Conservation (phyloP, 1,139 yeast genomes). For the Diutina siamensis region DNA sequence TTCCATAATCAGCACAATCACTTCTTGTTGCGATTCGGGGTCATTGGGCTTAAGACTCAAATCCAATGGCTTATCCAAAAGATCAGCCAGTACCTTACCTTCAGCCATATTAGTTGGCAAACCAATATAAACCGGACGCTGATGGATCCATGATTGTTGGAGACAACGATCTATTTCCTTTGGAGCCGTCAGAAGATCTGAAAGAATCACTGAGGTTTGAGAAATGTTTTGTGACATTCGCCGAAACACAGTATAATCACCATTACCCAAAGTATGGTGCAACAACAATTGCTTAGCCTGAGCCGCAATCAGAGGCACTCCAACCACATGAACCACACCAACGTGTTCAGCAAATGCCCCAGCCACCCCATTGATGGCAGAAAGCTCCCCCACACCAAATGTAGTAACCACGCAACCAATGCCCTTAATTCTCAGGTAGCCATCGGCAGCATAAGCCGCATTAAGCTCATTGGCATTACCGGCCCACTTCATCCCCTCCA, state of each 20-base stretch:
- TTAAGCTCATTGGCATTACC: conserved; percentile 66
- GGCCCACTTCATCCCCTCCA: conserved; percentile 50
- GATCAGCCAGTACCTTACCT: conserved; percentile 40
- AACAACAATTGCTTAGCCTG: conserved; percentile 45
- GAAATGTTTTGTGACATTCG: conserved; percentile 48
- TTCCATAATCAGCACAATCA: conserved; percentile 42
- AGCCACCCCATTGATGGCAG: conserved; percentile 49
- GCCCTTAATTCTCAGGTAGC: conserved; percentile 51
- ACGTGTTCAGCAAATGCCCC: conserved; percentile 53
- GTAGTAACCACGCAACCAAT: conserved; percentile 52
- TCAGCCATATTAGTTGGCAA: conserved; percentile 77
- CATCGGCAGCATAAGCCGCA: conserved; percentile 65
- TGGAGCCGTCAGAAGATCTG: conserved; percentile 54
- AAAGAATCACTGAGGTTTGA: conserved; percentile 51
- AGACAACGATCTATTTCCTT: conserved; percentile 63
- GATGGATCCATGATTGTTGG: conserved; percentile 57
- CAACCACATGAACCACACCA: conserved; percentile 44
- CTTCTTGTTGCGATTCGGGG: conserved; percentile 61
- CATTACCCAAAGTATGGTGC: conserved; percentile 70
- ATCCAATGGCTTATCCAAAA: conserved; percentile 55
- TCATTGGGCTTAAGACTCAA: conserved; percentile 52
- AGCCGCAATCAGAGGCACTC: conserved; percentile 47
- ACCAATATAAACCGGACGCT: conserved; percentile 77
- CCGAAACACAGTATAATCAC: conserved; percentile 53
- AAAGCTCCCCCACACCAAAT: conserved; percentile 55